Evolutionary conservation across 306 rosid species (phyloP), one percentile per base, ranked within the genome.

Genomic region (Mimosa pudica): DNA sequence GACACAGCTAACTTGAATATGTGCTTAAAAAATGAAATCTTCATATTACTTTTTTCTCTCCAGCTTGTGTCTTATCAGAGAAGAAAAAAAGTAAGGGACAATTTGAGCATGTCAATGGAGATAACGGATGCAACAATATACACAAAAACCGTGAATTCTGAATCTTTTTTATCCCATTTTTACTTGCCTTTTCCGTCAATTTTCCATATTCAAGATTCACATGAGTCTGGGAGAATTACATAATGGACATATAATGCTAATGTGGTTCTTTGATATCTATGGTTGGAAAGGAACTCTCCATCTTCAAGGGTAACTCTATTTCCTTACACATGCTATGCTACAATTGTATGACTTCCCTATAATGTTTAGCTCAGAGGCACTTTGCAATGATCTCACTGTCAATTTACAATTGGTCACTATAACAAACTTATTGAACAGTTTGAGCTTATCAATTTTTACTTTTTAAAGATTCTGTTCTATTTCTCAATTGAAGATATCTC

Each of bases 401-500:
- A 0, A 44, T 68, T 10, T 17, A 24, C 73, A 41, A 42, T 18
- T 42, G 36, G 38, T 69, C 55, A 69, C 55, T 45, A 9, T 69
- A 44, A 32, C 13, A 17, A 12, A 18, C 61, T 7, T 45, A 18
- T 42, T 10, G 32, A 44, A 36, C n/a, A 42, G 11, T 45, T 45
- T 47, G 30, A 11, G 35, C 73, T 54, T 45, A 44, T 10, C 6
- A 5, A 10, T 69, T 2, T 45, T 44, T 68, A 17, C 6, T 68
- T 42, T 42, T 38, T 38, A 9, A 5, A 67, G 51, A 5, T 41
- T 67, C 41, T 51, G n/a, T 67, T 4, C 45, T 8, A 42, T 44
- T 68, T 68, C 54, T 17, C 52, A 68, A 42, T 44, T 68, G 49
- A 68, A 42, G 30, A 68, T 8, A 68, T 42, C 74, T 46, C 51